Evolutionary conservation across 768 basidiomycete species (phyloP).

Genomic region (Tulasnella calospora): DNA sequence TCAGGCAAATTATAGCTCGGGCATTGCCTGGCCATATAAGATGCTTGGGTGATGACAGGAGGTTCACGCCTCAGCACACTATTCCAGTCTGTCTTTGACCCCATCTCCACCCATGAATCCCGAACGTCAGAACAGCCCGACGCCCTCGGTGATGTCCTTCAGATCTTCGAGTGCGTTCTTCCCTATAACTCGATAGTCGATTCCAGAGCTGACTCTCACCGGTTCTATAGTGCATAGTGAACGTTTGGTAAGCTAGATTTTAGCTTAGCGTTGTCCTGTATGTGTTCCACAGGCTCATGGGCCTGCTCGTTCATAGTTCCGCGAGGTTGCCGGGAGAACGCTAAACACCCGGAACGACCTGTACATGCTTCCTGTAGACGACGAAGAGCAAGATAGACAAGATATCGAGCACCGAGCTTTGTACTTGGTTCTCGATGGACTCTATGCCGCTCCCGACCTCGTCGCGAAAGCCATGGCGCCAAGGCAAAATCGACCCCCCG

Average conservation of each 20-base stretch:
- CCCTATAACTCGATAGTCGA: background rate
- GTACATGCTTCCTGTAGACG: conserved; percentile 21
- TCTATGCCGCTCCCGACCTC: conserved; percentile 23
- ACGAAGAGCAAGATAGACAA: conserved; percentile 24
- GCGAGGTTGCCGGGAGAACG: conserved; percentile 6
- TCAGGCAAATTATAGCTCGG: background rate
- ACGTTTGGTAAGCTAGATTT: background rate
- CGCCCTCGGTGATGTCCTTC: conserved; percentile 10
- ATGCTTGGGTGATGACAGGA: background rate
- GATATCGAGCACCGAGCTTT: conserved; percentile 21
- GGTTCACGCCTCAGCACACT: background rate
- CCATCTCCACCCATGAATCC: background rate
- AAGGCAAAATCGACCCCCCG: background rate
- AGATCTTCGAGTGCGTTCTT: background rate
- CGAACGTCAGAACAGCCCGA: background rate
- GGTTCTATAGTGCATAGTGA: background rate
- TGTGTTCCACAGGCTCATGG: background rate
- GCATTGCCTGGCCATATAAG: background rate
- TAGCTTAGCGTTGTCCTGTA: too few species aligned
- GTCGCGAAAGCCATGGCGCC: conserved; percentile 9
- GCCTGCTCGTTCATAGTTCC: background rate
- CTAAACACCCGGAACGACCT: conserved; percentile 12
- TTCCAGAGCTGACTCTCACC: background rate
- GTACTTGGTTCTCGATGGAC: background rate
- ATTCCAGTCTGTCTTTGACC: background rate